A percentile compares a stretch with the other conserved stretches of the same genome.
Evolutionary conservation across 306 rosid species (phyloP).

Genomic region (Canavalia ensiformis): DNA sequence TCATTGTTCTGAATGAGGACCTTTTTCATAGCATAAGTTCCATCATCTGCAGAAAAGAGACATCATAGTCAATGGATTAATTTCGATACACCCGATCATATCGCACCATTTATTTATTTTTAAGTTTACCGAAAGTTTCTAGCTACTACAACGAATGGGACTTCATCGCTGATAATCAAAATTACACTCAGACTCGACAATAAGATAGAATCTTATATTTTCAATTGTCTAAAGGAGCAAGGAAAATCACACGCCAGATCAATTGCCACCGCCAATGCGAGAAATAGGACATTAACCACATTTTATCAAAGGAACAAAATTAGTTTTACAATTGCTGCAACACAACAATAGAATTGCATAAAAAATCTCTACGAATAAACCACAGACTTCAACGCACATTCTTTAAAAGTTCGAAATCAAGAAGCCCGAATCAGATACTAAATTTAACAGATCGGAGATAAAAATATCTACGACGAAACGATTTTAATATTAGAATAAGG

Average conservation of each 20-base stretch:
- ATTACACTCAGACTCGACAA: constrained; percentile 3
- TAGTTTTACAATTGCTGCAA: background rate
- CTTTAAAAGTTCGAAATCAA: background rate
- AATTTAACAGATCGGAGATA: constrained; percentile 35
- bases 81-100: constrained; percentile 6
- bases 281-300: background rate
- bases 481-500: background rate
- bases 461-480: background rate
- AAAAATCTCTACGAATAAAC: constrained; percentile 9
- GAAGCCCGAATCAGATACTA: constrained; percentile 31
- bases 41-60: constrained; percentile 71
- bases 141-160: background rate
- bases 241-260: background rate
- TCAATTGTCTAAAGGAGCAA: constrained; percentile 13
- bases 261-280: constrained; percentile 25
- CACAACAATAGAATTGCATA: background rate
- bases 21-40: constrained; percentile 94
- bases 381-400: background rate
- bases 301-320: constrained; percentile 12
- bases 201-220: constrained; percentile 12
- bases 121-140: background rate
- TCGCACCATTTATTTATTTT: background rate
- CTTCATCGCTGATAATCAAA: constrained; percentile 25
- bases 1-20: constrained; percentile 92
- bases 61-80: constrained; percentile 1